Percentiles rank a stretch among this genome's conserved stretches.
phyloP scores from a whole-genome alignment of 768 basidiomycete species.

The Ramaria rubella region DNA sequence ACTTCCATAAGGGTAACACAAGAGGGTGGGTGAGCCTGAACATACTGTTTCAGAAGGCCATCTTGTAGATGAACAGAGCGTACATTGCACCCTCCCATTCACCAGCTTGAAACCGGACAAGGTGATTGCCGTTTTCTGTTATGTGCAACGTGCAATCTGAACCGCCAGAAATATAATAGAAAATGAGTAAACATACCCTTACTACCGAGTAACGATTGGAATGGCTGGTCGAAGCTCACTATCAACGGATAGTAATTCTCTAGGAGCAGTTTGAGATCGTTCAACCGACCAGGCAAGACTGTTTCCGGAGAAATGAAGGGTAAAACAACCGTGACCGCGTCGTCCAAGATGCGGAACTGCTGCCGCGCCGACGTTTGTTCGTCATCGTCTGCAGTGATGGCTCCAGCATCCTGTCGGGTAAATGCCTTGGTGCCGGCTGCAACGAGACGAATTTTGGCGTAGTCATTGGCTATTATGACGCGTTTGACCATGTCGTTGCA shows the following conservation, averaged over 20 bases:
- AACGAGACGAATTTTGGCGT: slow-evolving; percentile 76
- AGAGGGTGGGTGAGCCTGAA: slow-evolving; percentile 69
- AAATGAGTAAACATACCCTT: slow-evolving; percentile 39
- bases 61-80: slow-evolving; percentile 21
- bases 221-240: slow-evolving; percentile 53
- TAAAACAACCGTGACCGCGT: slow-evolving; percentile 79
- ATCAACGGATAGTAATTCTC: slow-evolving; percentile 76
- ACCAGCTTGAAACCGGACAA: slow-evolving; percentile 61
- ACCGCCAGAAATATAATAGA: background rate
- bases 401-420: slow-evolving; percentile 73
- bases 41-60: background rate
- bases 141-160: background rate
- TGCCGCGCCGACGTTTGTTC: slow-evolving; percentile 32
- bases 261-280: slow-evolving; percentile 59
- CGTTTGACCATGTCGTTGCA: slow-evolving; percentile 78
- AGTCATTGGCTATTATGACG: slow-evolving; percentile 78
- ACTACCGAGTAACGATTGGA: slow-evolving; percentile 45
- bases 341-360: slow-evolving; percentile 75
- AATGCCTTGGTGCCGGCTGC: slow-evolving; percentile 94
- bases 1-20: slow-evolving; percentile 94
- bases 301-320: slow-evolving; percentile 65
- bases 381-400: slow-evolving; percentile 40
- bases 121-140: slow-evolving; percentile 61
- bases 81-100: slow-evolving; percentile 48
- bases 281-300: slow-evolving; percentile 53